Base-by-base conservation (phyloP, 441 rosid genomes). In the Capsella rubella region DNA sequence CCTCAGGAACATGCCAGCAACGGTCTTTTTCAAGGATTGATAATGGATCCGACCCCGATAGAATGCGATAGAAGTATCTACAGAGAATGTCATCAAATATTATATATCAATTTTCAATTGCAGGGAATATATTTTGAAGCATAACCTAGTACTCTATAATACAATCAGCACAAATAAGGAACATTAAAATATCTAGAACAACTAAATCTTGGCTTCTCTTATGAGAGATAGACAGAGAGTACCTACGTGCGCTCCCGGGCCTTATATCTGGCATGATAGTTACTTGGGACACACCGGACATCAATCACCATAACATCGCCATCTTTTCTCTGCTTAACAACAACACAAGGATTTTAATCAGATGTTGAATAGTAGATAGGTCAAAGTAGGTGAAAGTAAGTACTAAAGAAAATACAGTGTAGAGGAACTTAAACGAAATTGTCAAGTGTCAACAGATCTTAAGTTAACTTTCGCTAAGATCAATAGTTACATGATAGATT, bases 241-340 rank as follows among this genome's bases (percentile, higher is more conserved):
- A 89, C 98, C 87, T 87, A 95, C 97, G 83, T 95, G 86, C 99
- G 96, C 80, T 92, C 99, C 78, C 45, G 81, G 72, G 98, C 97
- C 79, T 79, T 89, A 75, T 77, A 88, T 87, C 99, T 88, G 62
- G 99, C 97, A 85, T 95, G 99, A 74, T 85, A 95, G 80, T 86
- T 84, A 74, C 79, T 65, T 4, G 96, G 91, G 77, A 95, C 84
- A 45, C 87, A 78, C 77, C 83, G 86, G 85, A 92, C 95, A 81
- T 95, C 97, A 65, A 80, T 83, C 72, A 95, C 85, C 83, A 74
- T 80, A 58, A 95, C 83, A 82, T 95, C 99, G 16, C 92, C 95
- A 40, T 87, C 97, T 58, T 66, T 78, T 85, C 70, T 90, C 92
- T 82, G 78, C 57, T 16, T 64, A 27, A 67, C 32, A 43, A 8